Base-by-base conservation (phyloP, 2,329 filamentous ascomycete genomes). In the Aspergillus brunneoviolaceus region DNA sequence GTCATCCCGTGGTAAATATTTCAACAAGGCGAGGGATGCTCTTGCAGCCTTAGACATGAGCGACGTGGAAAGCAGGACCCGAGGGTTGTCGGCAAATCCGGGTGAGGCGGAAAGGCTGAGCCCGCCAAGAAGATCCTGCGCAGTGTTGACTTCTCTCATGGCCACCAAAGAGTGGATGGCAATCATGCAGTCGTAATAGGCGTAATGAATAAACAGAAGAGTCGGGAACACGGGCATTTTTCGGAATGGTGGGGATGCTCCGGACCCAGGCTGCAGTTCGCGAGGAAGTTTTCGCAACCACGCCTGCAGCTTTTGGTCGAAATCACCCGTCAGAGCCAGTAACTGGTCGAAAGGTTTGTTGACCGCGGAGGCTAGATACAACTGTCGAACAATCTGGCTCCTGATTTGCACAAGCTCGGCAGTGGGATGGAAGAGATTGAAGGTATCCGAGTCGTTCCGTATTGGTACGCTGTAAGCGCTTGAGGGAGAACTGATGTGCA, bases 141-240 rank as follows among this genome's bases (percentile, higher is more conserved):
- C 55, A 1, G 49, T 59, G 12, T 51, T 55, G 4, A 62, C 39
- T 11, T 51, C 61, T 11, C 52, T 49, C 6, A 39, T 48, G 19
- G 52, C 63, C 19, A 65, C 54, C 1, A 64, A 21, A 6, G 57
- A 60, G 42, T 66, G 64, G 25, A 66, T 58, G 21, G 64, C 60
- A 11, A 66, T 66, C 21, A 66, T 55, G 52, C 64, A 66, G 25
- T 66, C 57, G 12, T 62, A 62, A 39, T 66, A 66, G 4, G 61
- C 62, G 39, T 60, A 62, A 47, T 66, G 63, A 4, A 65, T 60
- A 14, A 60, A 60, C 11, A 66, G 57, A 10, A 66, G 42, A 11
- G 54, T 54, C 9, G 58, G 49, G 2, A 58, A 64, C 16, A 60
- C 50, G 4, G 51, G 60, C 1, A 55, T 50, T 14, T 47, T 39